Percentiles rank a stretch among this genome's conserved stretches.
Evolutionary conservation across 1,284 basidiomycete genomes (phyloP).

Genomic region (Abortiporus biennis): DNA sequence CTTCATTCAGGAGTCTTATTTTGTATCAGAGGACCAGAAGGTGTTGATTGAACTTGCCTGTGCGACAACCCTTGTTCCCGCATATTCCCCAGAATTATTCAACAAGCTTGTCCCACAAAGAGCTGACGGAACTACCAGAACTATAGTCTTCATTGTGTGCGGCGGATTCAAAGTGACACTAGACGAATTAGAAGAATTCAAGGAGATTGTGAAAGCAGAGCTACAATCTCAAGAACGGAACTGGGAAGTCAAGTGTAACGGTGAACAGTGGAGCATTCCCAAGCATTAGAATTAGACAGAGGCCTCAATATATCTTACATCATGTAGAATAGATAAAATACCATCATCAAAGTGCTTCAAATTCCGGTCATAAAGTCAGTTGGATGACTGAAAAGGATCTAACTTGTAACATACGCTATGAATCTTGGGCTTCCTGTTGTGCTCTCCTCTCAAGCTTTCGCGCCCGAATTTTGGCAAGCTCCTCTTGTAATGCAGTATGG

Average conservation of each 20-base stretch:
- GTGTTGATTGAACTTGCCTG: constrained; percentile 68
- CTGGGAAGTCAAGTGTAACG: constrained; percentile 36
- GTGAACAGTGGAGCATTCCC: constrained; percentile 25
- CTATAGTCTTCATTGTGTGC: constrained; percentile 60
- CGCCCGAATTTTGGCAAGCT: constrained; percentile 64
- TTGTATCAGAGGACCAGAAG: constrained; percentile 61
- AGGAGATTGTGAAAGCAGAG: constrained; percentile 30
- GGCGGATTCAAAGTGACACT: constrained; percentile 66
- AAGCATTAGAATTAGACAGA: constrained; percentile 16
- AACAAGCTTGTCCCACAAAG: constrained; percentile 36
- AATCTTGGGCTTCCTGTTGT: constrained; percentile 13
- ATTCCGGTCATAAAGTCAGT: no score
- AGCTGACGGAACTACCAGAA: constrained; percentile 23
- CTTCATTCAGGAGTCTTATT: neutral
- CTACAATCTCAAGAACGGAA: constrained; percentile 16
- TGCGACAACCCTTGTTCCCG: constrained; percentile 57
- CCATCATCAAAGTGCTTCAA: no score
- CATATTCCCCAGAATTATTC: constrained; percentile 55
- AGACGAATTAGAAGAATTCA: constrained; percentile 44
- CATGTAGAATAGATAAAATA: neutral
- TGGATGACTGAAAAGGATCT: neutral
- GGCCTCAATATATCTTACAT: constrained; percentile 9
- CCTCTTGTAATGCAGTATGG: constrained; percentile 54
- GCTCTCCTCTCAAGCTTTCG: constrained; percentile 46
- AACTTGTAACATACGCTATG: no score